Evolutionary conservation across 75 land plant genomes (phyloP).

Genomic region (Larix kaempferi): DNA sequence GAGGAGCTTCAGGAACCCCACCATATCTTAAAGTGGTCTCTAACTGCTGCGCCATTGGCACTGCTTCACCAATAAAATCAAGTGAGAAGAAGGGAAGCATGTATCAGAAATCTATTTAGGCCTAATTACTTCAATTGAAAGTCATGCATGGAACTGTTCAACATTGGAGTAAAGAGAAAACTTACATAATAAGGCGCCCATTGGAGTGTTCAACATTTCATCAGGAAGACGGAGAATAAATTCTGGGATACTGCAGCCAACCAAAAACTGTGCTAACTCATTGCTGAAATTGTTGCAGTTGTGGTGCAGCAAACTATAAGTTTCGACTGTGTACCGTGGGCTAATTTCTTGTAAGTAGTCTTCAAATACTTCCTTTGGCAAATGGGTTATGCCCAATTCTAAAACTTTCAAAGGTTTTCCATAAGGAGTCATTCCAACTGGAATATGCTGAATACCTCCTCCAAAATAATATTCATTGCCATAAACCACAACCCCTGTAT

Average conservation of each 20-base stretch:
- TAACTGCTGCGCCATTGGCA: conserved; percentile 84
- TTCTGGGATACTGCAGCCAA: conserved; percentile 69
- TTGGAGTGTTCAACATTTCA: conserved; percentile 81
- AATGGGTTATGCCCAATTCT: conserved; percentile 81
- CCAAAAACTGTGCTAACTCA: conserved; percentile 84
- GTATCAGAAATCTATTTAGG: too few species aligned
- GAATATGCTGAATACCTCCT: conserved; percentile 67
- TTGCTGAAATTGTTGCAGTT: conserved; percentile 97
- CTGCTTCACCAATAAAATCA: conserved; percentile 31
- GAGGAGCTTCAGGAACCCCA: conserved; percentile 79
- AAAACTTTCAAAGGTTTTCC: conserved; percentile 68
- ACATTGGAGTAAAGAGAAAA: background rate
- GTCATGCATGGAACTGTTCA: background rate
- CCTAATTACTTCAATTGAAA: too few species aligned
- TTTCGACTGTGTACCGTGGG: conserved; percentile 75
- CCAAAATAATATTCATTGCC: conserved; percentile 87
- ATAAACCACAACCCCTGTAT: conserved; percentile 85
- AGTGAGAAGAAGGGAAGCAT: too few species aligned
- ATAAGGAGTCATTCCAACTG: conserved; percentile 72
- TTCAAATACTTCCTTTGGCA: conserved; percentile 89
- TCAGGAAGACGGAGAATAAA: conserved; percentile 77
- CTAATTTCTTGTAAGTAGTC: conserved; percentile 77
- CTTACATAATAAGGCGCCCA: conserved; percentile 83
- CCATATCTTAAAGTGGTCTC: conserved; percentile 76
- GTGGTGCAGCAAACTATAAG: conserved; percentile 66